Evolutionary conservation across 441 rosid genomes (phyloP).

Genomic region (Gossypium lobatum): DNA sequence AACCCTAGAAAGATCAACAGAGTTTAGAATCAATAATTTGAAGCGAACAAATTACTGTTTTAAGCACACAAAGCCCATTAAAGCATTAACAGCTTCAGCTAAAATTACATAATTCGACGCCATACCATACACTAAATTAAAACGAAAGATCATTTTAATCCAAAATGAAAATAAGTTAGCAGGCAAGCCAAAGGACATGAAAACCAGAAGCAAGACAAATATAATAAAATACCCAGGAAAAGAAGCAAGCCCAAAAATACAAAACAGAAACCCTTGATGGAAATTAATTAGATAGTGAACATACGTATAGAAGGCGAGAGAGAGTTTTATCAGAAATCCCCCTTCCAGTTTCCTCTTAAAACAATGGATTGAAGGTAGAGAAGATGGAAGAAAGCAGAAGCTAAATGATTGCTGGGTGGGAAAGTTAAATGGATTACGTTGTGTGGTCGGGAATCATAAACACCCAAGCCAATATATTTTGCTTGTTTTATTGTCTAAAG

Average conservation of each 20-base stretch:
- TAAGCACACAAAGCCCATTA: not conserved
- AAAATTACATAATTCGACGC: not conserved
- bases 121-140: not conserved
- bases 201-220: not conserved
- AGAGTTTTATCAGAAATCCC: not conserved
- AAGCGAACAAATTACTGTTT: not conserved
- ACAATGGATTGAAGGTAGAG: not conserved
- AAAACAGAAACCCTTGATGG: not conserved
- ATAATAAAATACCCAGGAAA: not conserved
- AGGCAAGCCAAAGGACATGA: not conserved
- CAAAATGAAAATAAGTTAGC: not conserved
- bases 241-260: not conserved
- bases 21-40: not conserved
- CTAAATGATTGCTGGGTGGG: not conserved
- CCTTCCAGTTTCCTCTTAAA: not conserved
- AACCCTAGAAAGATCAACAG: not conserved
- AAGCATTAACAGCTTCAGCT: not conserved
- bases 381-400: not conserved
- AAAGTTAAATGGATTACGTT: too few species aligned
- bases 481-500: not conserved
- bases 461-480: not conserved
- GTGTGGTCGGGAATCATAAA: too few species aligned
- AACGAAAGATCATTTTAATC: not conserved
- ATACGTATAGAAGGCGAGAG: not conserved
- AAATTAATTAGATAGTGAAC: not conserved